These are phyloP conservation scores for Penicillium corylophilum DNA, from an alignment of 2,329 filamentous ascomycete species.

Conservation along the genomic window DNA sequence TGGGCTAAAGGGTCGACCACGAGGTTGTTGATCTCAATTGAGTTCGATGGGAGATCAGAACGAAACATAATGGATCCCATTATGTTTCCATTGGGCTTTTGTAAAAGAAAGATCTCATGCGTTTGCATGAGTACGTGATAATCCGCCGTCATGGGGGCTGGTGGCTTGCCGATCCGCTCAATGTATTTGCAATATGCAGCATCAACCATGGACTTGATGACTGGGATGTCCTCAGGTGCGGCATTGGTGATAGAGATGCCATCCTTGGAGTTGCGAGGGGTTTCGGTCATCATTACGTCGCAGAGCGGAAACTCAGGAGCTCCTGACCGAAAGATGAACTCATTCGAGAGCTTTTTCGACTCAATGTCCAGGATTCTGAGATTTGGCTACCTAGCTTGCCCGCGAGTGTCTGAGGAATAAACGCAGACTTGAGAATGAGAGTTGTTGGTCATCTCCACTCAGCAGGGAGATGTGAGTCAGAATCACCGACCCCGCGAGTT, in stretches of 20 bases:
- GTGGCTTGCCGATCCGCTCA: constrained; percentile 20
- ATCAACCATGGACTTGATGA: constrained; percentile 17
- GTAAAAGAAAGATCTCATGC: constrained; percentile 12
- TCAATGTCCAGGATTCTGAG: neutral
- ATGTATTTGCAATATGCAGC: constrained; percentile 24
- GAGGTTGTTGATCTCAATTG: constrained; percentile 18
- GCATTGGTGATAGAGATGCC: constrained; percentile 10
- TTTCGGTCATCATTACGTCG: neutral
- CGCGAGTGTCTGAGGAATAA: too few relatives aligned
- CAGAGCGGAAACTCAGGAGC: neutral
- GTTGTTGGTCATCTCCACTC: neutral
- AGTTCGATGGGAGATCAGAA: neutral
- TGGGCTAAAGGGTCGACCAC: constrained; percentile 19
- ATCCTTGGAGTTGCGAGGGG: neutral
- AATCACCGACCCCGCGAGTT: neutral
- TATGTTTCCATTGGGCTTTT: neutral
- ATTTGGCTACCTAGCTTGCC: neutral
- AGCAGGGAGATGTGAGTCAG: neutral
- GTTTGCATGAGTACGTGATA: constrained; percentile 12
- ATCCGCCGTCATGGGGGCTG: constrained; percentile 21
- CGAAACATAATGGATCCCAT: constrained; percentile 17
- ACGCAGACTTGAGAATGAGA: neutral
- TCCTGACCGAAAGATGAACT: neutral
- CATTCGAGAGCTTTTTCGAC: neutral
- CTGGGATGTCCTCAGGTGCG: constrained; percentile 8